phyloP scores from a whole-genome alignment of 2,329 filamentous ascomycete species.

The Neofusicoccum sp. region DNA sequence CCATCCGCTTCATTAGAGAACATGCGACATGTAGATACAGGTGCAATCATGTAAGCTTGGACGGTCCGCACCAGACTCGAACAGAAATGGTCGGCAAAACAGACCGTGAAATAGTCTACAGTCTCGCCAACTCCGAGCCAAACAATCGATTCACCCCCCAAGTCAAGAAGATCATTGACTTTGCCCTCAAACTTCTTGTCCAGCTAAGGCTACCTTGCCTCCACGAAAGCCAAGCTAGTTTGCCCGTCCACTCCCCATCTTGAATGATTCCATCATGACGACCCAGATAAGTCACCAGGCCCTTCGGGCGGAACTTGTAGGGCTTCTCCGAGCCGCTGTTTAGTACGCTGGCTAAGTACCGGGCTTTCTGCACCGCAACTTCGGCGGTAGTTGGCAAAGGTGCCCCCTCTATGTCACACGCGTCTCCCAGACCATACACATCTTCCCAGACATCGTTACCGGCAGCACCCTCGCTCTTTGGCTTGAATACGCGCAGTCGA shows the following conservation, averaged over 20 bases:
- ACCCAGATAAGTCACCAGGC: slow-evolving; percentile 43
- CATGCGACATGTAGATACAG: too few species aligned
- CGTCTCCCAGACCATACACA: slow-evolving; percentile 37
- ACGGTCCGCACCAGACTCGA: not conserved
- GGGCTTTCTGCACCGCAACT: slow-evolving; percentile 40
- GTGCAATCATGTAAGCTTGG: too few species aligned
- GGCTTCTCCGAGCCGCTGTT: slow-evolving; percentile 50
- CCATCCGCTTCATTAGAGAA: too few species aligned
- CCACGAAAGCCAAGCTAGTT: slow-evolving; percentile 46
- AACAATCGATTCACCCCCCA: slow-evolving; percentile 34
- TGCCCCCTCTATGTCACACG: slow-evolving; percentile 39
- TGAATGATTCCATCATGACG: slow-evolving; percentile 43
- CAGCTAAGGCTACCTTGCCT: slow-evolving; percentile 38
- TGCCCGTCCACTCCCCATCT: slow-evolving; percentile 42
- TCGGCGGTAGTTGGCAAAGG: slow-evolving; percentile 38
- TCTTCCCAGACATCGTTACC: slow-evolving; percentile 20
- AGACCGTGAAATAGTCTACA: not conserved
- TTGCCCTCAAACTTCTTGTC: slow-evolving; percentile 35
- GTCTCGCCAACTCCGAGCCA: slow-evolving; percentile 40
- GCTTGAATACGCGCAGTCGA: slow-evolving; percentile 29
- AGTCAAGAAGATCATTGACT: slow-evolving; percentile 33
- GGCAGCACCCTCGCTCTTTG: slow-evolving; percentile 27
- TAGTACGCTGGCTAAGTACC: slow-evolving; percentile 33
- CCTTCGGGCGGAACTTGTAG: slow-evolving; percentile 41
- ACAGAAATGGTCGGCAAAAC: not conserved